Evolutionary conservation across 2,329 filamentous ascomycete genomes (phyloP), one percentile per base, ranked within the genome.

Genomic region (Sarocladium kiliense): DNA sequence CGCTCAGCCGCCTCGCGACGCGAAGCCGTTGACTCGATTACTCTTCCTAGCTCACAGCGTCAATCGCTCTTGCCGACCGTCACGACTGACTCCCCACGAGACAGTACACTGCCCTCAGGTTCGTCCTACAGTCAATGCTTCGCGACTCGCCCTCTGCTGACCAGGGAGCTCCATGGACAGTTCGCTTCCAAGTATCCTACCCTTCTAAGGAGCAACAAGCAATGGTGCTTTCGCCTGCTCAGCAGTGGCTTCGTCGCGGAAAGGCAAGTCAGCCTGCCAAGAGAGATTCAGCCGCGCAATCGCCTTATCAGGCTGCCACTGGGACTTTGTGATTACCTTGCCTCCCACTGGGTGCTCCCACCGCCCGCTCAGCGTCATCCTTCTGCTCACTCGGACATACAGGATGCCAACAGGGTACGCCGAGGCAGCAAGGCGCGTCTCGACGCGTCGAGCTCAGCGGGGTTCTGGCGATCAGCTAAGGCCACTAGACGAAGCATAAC

Each of bases 91-190:
- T 45, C 37, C 37, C n/a, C 16, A 45, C 23, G 23, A 45, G 7
- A 25, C 16, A 39, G 12, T 39, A n/a, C 19, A 23, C 9, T 45
- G 41, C 41, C 41, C 41, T 45, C 9, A 21, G 21, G 18, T 45
- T 45, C 41, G 18, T 45, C 41, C 41, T 45, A n/a, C n/a, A 45
- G 21, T 45, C 16, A 45, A 45, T 45, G 16, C 23, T 45, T 45
- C 19, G 41, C 41, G 41, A 45, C 19, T 45, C 41, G 41, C 41
- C 18, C 41, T 45, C 16, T 45, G 19, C 41, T 45, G 19, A 21
- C 37, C 18, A 41, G 12, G 37, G 18, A 41, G 37, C 37, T 41
- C 37, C n/a, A 41, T 41, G 6, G 18, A 41, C 37, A 41, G 9
- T n/a, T 41, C 37, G 37, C 37, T 41, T 41, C 37, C 18, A 41